Evolutionary conservation across 768 basidiomycete species (phyloP).

Genomic region (Phlebiopsis gigantea): DNA sequence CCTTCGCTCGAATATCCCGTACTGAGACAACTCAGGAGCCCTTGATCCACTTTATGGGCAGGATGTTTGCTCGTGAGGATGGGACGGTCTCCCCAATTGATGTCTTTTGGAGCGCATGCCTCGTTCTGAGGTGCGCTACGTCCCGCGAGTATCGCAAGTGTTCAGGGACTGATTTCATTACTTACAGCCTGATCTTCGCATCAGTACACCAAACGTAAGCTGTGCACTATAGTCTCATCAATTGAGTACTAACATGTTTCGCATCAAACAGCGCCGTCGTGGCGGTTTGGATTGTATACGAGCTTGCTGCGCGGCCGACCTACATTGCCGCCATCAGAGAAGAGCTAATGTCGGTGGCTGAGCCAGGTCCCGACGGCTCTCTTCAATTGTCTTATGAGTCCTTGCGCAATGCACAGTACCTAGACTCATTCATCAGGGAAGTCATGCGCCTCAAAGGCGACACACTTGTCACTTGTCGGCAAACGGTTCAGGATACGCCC

Average conservation of each 20-base stretch:
- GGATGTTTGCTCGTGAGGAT: constrained; percentile 4
- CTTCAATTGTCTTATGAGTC: constrained; percentile 23
- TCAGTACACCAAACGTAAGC: constrained; percentile 32
- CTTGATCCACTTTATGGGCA: constrained; percentile 1
- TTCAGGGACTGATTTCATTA: neutral
- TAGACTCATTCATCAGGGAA: constrained; percentile 33
- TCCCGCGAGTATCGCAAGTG: neutral
- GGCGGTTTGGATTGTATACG: constrained; percentile 30
- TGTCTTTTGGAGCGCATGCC: constrained; percentile 21
- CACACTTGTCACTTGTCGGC: constrained; percentile 25
- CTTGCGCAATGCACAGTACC: constrained; percentile 22
- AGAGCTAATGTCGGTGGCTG: constrained; percentile 22
- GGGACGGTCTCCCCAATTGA: constrained; percentile 6
- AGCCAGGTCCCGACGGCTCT: constrained; percentile 19
- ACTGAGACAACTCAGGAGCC: neutral
- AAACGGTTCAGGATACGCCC: constrained; percentile 23
- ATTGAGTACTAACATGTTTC: neutral
- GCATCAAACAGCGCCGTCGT: constrained; percentile 25
- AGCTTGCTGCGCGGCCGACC: constrained; percentile 26
- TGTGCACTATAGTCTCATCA: neutral
- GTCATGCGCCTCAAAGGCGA: constrained; percentile 34
- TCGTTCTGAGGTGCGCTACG: constrained; percentile 23
- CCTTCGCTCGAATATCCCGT: neutral
- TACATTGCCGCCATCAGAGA: constrained; percentile 25
- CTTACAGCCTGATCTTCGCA: constrained; percentile 29